Evolutionary conservation across 345 rosid species (phyloP), one percentile per base, ranked within the genome.

Genomic region (Gossypioides kirkii): DNA sequence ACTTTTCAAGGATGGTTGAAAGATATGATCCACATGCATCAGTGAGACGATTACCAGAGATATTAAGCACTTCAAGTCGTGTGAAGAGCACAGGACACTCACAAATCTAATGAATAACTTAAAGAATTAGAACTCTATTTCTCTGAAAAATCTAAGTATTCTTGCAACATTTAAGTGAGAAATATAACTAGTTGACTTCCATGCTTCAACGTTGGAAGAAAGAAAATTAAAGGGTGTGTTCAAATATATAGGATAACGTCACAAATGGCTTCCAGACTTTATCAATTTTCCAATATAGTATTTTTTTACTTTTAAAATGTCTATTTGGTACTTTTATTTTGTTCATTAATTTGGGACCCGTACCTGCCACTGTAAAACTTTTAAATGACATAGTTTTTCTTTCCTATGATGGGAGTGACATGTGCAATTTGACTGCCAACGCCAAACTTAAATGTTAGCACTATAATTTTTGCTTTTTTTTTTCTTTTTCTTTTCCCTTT

Each of bases 21-120:
- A 94, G 90, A 82, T 89, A 92, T 65, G 97, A 95, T 74, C 99
- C 97, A 77, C 99, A 90, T 69, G 96, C 87, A 88, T 95, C 99
- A 59, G 99, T 95, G 72, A 95, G 97, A 76, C 91, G 94, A 80
- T 95, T 94, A 55, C 90, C 90, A 68, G 99, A 92, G 80, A 95
- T 72, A 80, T 95, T 90, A 79, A 95, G 98, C 76, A 89, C 88
- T 84, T 84, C 99, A 76, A 95, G 82, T 71, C 97, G 90, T 68
- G 87, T 82, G 74, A 90, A 90, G 72, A 95, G 85, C 52, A 88
- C 92, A 74, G 91, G 91, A 63, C 97, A 89, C 83, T 90, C 96
- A 83, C 97, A 95, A 77, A 95, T 95, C 99, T 95, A 89, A 76
- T 61, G 42, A 71, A 32, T 32, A 32, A 32, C 38, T 32, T 6